These are phyloP conservation scores for Astrocystis sublimbata DNA, from an alignment of 495 filamentous ascomycete species.

Conservation along the genomic window DNA sequence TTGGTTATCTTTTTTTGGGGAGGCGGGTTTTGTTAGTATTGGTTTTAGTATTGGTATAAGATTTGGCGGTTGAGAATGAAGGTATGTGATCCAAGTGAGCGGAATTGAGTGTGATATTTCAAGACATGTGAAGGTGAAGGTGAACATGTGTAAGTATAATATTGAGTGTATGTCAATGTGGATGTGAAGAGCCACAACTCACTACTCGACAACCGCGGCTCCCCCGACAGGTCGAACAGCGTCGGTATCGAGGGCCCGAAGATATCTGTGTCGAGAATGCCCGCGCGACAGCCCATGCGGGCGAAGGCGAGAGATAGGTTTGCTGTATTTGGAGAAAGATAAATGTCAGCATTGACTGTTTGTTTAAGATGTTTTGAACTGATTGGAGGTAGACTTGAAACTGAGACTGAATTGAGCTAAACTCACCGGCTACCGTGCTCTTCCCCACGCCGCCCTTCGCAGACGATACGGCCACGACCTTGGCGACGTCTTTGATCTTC, in stretches of 20 bases:
- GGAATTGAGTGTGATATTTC: too few species aligned
- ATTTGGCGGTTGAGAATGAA: too few species aligned
- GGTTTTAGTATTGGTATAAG: too few species aligned
- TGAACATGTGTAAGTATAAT: neutral
- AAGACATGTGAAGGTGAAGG: too few species aligned
- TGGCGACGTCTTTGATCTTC: conserved; percentile 75
- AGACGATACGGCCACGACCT: conserved; percentile 88
- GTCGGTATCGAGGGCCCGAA: conserved; percentile 96
- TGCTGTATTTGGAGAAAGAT: conserved; percentile 57
- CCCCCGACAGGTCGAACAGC: conserved; percentile 73
- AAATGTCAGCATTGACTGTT: too few species aligned
- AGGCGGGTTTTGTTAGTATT: too few species aligned
- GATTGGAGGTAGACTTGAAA: too few species aligned
- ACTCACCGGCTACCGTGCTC: conserved; percentile 79
- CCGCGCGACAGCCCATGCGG: conserved; percentile 72
- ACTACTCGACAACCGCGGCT: conserved; percentile 70
- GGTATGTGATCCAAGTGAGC: too few species aligned
- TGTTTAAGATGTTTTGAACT: too few species aligned
- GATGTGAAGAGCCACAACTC: conserved; percentile 20
- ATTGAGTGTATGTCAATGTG: neutral
- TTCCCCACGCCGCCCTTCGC: conserved; percentile 98
- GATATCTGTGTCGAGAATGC: conserved; percentile 93
- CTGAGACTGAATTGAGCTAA: too few species aligned
- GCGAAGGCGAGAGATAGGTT: conserved; percentile 88
- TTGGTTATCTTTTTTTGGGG: conserved; percentile 78